Base-by-base conservation (phyloP, 2,329 filamentous ascomycete species). In the Pestalotiopsis sp. region DNA sequence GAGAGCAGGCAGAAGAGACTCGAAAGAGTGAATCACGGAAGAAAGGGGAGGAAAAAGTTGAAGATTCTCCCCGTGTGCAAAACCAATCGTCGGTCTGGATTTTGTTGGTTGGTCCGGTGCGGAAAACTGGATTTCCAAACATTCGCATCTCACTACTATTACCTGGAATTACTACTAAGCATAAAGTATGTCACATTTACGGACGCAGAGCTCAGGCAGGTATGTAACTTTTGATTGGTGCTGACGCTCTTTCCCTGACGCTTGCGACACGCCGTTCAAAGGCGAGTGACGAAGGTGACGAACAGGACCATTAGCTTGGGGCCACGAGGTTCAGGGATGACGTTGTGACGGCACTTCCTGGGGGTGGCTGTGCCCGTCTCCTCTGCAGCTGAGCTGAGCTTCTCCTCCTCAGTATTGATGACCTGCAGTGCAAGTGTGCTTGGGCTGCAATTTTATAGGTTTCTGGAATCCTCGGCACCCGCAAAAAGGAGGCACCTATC, bases 291-390 rank as follows among this genome's bases (percentile, higher is more conserved):
- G 59, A 23, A 57, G 52, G 31, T 66, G 63, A 66, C 63, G 45
- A 66, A 66, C 63, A 56, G 41, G 49, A 56, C 49, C 41, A 23
- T 23, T 25, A 25, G 63, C 20, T 58, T 45, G 13, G 49, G 63
- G 63, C 62, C 63, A 66, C 63, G 49, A 36, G 63, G 63, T 45
- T 7, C 62, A 56, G 49, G 27, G 63, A 66, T 66, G 63, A 66
- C 63, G 63, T 66, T 66, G 63, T 52, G 45, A 52, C 45, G 45
- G 45, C 45, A 52, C 20, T 52, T 20, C 11, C 20, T 52, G 45
- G 45, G 45, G 45, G 45, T 52, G 45, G n/a, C 45, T 52, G 45
- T 52, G 45, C n/a, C 17, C 20, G 17, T 52, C 45, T 52, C 14
- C 25, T 59, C 57, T 59, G 57, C 23, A 27, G 23, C 57, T 27